These are phyloP conservation scores for Collybiopsis luxurians DNA, from an alignment of 768 basidiomycete genomes.

Conservation along the genomic window DNA sequence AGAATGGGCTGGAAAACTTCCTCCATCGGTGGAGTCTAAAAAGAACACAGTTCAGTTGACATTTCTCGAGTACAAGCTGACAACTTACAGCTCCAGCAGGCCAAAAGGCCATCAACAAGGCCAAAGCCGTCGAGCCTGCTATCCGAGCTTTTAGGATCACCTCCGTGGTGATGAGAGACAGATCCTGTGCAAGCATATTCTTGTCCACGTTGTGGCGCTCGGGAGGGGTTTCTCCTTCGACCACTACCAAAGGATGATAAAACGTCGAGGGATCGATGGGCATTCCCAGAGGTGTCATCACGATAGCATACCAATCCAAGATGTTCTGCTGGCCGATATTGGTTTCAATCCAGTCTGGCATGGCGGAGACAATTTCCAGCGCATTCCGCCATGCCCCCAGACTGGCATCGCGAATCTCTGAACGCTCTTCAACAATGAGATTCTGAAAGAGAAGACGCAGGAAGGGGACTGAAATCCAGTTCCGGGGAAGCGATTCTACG, in stretches of 20 bases:
- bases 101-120: conserved; percentile 68
- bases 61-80: background rate
- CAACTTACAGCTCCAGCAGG: conserved; percentile 47
- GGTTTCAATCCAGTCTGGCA: conserved; percentile 47
- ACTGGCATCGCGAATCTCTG: conserved; percentile 76
- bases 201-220: conserved; percentile 95
- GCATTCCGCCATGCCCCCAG: conserved; percentile 73
- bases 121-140: conserved; percentile 74
- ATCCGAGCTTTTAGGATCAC: conserved; percentile 77
- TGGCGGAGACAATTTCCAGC: conserved; percentile 48
- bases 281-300: conserved; percentile 88
- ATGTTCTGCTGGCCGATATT: conserved; percentile 57
- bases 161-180: conserved; percentile 77
- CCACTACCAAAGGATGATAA: conserved; percentile 54
- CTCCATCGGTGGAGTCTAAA: conserved; percentile 42
- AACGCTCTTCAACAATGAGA: conserved; percentile 85
- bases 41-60: background rate
- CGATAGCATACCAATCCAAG: conserved; percentile 80
- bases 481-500: conserved; percentile 66
- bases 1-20: conserved; percentile 76
- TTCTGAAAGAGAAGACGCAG: conserved; percentile 91
- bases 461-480: conserved; percentile 80
- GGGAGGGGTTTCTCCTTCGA: conserved; percentile 41
- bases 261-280: conserved; percentile 71
- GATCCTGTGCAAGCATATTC: conserved; percentile 89